Conservation (phyloP, 495 filamentous ascomycete genomes). For the Friedmanniomyces simplex region DNA sequence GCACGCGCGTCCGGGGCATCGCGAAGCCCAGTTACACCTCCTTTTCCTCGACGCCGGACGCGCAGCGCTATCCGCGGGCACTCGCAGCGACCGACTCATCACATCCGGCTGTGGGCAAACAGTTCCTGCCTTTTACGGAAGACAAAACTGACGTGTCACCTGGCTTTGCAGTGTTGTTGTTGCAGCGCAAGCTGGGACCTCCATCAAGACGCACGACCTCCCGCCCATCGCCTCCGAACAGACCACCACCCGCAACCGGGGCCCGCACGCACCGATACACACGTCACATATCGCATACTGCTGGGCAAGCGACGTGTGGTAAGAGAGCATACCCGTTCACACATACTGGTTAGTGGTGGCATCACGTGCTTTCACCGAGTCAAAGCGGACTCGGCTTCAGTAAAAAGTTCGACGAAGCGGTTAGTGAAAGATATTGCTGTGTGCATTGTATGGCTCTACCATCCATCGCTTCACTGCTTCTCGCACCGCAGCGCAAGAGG, state of each 20-base stretch:
- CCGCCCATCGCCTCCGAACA: constrained; percentile 20
- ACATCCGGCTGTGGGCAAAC: neutral
- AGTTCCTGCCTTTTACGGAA: neutral
- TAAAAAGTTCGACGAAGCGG: neutral
- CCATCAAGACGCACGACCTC: constrained; percentile 21
- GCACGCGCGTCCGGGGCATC: neutral
- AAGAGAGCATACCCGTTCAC: constrained; percentile 12
- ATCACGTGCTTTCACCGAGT: constrained; percentile 11
- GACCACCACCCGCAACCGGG: constrained; percentile 13
- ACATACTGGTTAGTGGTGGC: neutral
- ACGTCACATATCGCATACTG: constrained; percentile 11
- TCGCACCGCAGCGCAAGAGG: constrained; percentile 18
- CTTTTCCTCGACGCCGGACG: constrained; percentile 5
- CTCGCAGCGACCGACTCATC: constrained; percentile 4
- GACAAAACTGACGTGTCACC: constrained; percentile 8
- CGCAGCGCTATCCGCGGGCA: constrained; percentile 16
- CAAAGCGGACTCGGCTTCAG: neutral
- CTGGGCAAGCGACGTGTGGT: constrained; percentile 13
- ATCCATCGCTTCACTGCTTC: constrained; percentile 13
- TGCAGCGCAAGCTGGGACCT: constrained; percentile 20
- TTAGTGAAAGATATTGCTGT: neutral
- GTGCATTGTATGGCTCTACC: constrained; percentile 19
- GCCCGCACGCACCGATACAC: constrained; percentile 3
- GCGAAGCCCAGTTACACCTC: constrained; percentile 6
- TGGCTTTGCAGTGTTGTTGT: neutral